Conservation (phyloP, 108 stramenopile species). For the Cyclotella baltica region DNA sequence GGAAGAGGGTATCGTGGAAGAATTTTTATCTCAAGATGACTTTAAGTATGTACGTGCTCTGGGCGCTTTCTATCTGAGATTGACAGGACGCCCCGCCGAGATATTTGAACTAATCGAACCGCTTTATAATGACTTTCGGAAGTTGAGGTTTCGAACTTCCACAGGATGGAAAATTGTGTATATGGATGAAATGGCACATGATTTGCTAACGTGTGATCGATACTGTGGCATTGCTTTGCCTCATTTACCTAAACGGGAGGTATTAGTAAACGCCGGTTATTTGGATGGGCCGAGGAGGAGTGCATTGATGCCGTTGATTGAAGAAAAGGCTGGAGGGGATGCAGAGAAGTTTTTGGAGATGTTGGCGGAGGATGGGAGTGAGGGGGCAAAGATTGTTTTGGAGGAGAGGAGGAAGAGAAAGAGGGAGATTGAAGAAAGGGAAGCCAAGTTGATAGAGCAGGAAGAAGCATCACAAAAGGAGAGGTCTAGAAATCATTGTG, state of each 20-base stretch:
- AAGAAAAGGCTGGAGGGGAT: slow-evolving; percentile 56
- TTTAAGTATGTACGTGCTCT: slow-evolving; percentile 96
- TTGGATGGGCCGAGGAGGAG: slow-evolving; percentile 70
- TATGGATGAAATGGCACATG: slow-evolving; percentile 95
- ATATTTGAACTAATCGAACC: slow-evolving; percentile 93
- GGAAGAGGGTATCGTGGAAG: slow-evolving; percentile 90
- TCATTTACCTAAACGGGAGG: slow-evolving; percentile 80
- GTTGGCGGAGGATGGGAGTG: slow-evolving; percentile 63
- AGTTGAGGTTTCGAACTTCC: slow-evolving; percentile 65
- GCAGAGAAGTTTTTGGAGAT: slow-evolving; percentile 64
- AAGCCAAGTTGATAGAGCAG: slow-evolving; percentile 23
- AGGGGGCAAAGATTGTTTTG: slow-evolving; percentile 51
- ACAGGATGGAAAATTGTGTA: slow-evolving; percentile 86
- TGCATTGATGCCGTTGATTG: slow-evolving; percentile 57
- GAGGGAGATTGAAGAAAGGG: slow-evolving; percentile 28
- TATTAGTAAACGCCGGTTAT: slow-evolving; percentile 82
- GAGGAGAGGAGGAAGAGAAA: slow-evolving; percentile 51
- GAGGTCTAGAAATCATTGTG: no score
- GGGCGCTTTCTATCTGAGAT: slow-evolving; percentile 94
- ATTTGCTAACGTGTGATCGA: slow-evolving; percentile 75
- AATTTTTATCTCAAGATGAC: slow-evolving; percentile 92
- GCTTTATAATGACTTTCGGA: slow-evolving; percentile 92
- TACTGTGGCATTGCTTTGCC: slow-evolving; percentile 94
- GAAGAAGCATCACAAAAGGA: not conserved
- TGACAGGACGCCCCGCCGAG: slow-evolving; percentile 93